Conservation (phyloP, 805 yeast species). For the Candida insectorum region DNA sequence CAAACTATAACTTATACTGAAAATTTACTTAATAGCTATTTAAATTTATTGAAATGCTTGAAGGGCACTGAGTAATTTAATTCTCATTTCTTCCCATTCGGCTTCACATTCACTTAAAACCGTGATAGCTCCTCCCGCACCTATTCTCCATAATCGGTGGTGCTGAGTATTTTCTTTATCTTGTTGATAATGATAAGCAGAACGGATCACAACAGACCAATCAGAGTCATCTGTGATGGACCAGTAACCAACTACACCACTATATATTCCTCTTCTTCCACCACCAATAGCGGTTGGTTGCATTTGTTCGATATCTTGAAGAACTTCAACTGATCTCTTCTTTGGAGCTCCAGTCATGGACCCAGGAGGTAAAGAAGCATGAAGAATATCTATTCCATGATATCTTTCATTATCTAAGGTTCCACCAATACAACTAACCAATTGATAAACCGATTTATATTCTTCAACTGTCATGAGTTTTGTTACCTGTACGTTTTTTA, state of each 20-base stretch:
- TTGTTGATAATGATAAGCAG: conserved; percentile 62
- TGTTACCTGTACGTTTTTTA: conserved; percentile 64
- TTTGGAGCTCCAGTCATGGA: conserved; percentile 99
- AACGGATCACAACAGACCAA: conserved; percentile 94
- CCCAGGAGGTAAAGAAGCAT: conserved; percentile 89
- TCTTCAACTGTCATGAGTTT: conserved; percentile 91
- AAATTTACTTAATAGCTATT: conserved; percentile 7
- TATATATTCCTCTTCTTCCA: conserved; percentile 76
- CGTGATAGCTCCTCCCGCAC: conserved; percentile 98
- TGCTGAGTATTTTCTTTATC: conserved; percentile 34
- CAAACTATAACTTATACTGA: background rate
- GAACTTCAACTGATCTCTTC: conserved; percentile 81
- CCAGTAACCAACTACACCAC: conserved; percentile 97
- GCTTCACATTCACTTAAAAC: conserved; percentile 77
- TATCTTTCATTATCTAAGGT: conserved; percentile 33
- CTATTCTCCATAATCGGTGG: conserved; percentile 66
- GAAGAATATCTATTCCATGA: conserved; percentile 75
- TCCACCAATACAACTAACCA: conserved; percentile 87
- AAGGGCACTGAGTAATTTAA: conserved; percentile 76
- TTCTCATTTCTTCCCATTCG: conserved; percentile 89
- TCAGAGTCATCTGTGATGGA: conserved; percentile 82
- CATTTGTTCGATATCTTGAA: conserved; percentile 54
- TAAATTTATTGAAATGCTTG: conserved; percentile 59
- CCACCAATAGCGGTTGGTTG: conserved; percentile 29
- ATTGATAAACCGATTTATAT: conserved; percentile 83